Evolutionary conservation across 164 flowering plant genomes (phyloP), one percentile per base, ranked within the genome.

Genomic region (Akebia trifoliata): DNA sequence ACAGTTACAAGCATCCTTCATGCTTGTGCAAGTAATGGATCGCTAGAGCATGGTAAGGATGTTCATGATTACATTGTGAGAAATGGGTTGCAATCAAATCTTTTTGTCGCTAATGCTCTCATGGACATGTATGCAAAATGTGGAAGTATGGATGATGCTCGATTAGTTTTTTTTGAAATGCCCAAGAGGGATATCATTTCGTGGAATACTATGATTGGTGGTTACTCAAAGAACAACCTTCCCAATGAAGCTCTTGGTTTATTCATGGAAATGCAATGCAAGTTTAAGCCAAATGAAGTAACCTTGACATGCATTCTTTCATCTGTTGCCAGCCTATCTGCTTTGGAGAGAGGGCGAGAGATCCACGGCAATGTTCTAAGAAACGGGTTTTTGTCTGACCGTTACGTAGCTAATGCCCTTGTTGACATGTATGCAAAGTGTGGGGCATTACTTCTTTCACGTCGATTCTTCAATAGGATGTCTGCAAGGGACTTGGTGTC

Each of bases 371-470:
- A 54, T 25, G 40, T 31, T 29, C 26, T 61, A 8, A 61, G 64
- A 44, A 52, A 52, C 22, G 58, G 57, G 34, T 52, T 52, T 31
- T 28, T 20, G 10, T 42, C 57, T 3, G 64, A 61, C 12, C 17
- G 15, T 51, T 52, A 52, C 32, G 42, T 61, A 43, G 21, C 31
- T 26, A 61, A 61, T 52, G 74, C 85, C 4, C 81, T 86, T 25
- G 82, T 81, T 61, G 84, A 86, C 61, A 81, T 83, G 89, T 86
- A 86, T 45, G 87, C 76, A 0, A 86, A 86, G 50, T 66, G 80
- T 47, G 89, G 93, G 2, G 58, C 51, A 8, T 50, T 61, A 35
- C 24, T 17, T 20, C 49, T 51, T 52, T 50, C 64, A 21, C 50
- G 50, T 3, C 43, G n/a, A 9, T 50, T 61, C 57, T 61, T 61